Evolutionary conservation across 176 grass and related monocot species (phyloP).

Genomic region (Miscanthus lutarioriparius): DNA sequence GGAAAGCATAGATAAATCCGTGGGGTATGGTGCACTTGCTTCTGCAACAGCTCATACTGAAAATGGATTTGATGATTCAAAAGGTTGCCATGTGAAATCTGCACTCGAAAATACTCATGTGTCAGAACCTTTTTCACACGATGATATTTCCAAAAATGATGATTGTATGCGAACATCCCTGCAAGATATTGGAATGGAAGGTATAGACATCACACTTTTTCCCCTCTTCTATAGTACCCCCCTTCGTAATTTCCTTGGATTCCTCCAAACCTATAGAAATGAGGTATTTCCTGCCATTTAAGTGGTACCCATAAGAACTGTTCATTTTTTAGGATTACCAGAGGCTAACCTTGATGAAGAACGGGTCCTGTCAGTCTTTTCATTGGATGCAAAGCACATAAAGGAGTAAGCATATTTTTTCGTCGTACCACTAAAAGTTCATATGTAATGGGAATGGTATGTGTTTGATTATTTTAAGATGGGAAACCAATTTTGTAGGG

Average conservation of each 20-base stretch:
- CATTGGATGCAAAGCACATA: not conserved
- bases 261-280: not conserved
- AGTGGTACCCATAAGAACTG: constrained; percentile 2
- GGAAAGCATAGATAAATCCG: constrained; percentile 15
- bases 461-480: not conserved
- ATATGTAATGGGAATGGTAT: not conserved
- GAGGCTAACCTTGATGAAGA: not conserved
- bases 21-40: not conserved
- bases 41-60: not conserved
- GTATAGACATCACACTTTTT: not conserved
- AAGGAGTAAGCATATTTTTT: constrained; percentile 23
- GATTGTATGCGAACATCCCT: not conserved
- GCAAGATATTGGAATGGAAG: constrained; percentile 26
- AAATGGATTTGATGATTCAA: constrained; percentile 11
- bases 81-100: not conserved
- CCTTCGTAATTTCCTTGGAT: not conserved
- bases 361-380: not conserved
- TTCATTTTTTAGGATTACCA: constrained; percentile 4
- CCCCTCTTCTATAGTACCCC: not conserved
- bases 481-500: constrained; percentile 23
- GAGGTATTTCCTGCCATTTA: not conserved
- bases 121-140: not conserved
- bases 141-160: constrained; percentile 15
- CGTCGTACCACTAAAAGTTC: not conserved
- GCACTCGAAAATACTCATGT: not conserved